Evolutionary conservation across 2,329 filamentous ascomycete species (phyloP).

Genomic region (Epichloe aotearoae): DNA sequence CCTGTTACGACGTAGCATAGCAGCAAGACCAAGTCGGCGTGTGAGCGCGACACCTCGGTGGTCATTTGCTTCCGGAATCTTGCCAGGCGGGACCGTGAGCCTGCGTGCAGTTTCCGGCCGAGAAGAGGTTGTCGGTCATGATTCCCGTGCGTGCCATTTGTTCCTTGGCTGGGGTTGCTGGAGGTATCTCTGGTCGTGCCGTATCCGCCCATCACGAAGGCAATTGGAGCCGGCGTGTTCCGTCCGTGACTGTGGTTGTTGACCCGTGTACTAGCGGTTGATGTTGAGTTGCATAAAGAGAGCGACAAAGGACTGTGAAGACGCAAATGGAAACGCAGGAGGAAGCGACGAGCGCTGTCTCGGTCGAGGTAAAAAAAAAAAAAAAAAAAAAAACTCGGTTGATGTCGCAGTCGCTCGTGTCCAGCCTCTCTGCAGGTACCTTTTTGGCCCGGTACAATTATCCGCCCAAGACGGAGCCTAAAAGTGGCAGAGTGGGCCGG

Average conservation of each 20-base stretch:
- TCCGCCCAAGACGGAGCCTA: too few relatives aligned
- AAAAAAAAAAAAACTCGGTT: too few relatives aligned
- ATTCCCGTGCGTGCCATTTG: neutral
- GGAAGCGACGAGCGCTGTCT: too few relatives aligned
- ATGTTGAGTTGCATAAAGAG: neutral
- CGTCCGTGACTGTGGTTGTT: neutral
- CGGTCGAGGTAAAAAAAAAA: too few relatives aligned
- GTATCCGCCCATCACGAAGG: constrained; percentile 7
- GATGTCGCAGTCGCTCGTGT: too few relatives aligned
- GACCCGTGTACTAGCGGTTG: neutral
- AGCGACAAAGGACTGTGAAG: neutral
- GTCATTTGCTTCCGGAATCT: constrained; percentile 22
- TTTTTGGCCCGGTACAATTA: too few relatives aligned
- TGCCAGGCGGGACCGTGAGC: constrained; percentile 9
- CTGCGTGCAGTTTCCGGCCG: constrained; percentile 8
- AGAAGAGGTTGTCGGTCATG: constrained; percentile 19
- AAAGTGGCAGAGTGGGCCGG: too few relatives aligned
- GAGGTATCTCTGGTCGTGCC: constrained; percentile 4
- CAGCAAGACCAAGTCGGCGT: constrained; percentile 56
- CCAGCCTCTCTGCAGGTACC: too few relatives aligned
- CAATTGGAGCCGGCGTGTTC: neutral
- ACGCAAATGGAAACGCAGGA: neutral
- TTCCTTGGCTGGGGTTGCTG: neutral
- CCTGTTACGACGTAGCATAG: constrained; percentile 67
- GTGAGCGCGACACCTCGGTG: constrained; percentile 41